phyloP scores from a whole-genome alignment of 2,329 filamentous ascomycete genomes.

The Venturia pyrina region DNA sequence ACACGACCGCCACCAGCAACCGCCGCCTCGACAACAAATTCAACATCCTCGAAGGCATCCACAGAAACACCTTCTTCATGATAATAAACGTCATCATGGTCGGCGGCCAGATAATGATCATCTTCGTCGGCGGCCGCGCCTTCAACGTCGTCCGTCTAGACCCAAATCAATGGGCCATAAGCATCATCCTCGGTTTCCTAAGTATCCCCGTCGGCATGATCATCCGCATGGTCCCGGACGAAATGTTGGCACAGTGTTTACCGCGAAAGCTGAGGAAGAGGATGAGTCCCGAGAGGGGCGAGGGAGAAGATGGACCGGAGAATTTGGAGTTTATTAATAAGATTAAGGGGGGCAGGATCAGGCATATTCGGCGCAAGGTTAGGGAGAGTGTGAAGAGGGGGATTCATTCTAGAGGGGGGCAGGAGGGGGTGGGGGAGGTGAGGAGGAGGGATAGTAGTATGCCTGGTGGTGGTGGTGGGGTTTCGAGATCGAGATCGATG shows the following conservation, averaged over 20 bases:
- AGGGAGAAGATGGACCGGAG: background rate
- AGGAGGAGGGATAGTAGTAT: background rate
- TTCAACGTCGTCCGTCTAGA: constrained; percentile 66
- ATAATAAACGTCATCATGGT: constrained; percentile 79
- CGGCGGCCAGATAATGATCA: constrained; percentile 78
- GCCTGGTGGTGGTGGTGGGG: background rate
- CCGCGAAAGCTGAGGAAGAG: background rate
- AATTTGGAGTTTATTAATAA: constrained; percentile 10
- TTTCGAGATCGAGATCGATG: background rate
- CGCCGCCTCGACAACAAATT: constrained; percentile 88
- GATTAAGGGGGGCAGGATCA: constrained; percentile 5
- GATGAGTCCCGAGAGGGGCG: background rate
- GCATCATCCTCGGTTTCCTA: constrained; percentile 70
- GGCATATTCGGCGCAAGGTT: constrained; percentile 7
- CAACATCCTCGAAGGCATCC: constrained; percentile 88
- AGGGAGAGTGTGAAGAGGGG: background rate
- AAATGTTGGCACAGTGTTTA: background rate
- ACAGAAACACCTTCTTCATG: constrained; percentile 80
- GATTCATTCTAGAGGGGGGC: background rate
- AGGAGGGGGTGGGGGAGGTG: background rate
- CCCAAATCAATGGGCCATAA: constrained; percentile 73
- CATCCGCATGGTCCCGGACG: constrained; percentile 74
- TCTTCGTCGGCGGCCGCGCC: constrained; percentile 73
- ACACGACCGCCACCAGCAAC: constrained; percentile 14
- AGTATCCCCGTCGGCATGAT: constrained; percentile 76